These are phyloP conservation scores for Nematodospora anomalae DNA, from an alignment of 1,139 yeast species.

Conservation along the genomic window DNA sequence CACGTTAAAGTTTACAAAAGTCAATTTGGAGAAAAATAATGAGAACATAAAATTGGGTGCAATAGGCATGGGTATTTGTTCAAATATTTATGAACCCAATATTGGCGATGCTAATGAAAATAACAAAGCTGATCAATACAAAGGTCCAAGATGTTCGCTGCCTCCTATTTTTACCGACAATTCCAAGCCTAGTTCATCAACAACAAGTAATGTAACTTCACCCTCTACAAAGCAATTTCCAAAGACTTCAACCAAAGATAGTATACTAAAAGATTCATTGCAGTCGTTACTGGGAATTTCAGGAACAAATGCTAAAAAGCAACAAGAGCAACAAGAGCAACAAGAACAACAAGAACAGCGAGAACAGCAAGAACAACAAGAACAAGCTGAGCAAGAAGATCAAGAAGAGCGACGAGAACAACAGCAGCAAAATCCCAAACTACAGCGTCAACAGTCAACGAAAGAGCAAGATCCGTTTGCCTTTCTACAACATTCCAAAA, in stretches of 20 bases:
- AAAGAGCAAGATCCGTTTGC: neutral
- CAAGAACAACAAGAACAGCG: no score
- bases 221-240: neutral
- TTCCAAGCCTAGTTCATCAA: neutral
- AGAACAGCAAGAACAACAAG: no score
- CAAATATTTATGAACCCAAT: conserved; percentile 13
- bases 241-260: neutral
- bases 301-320: neutral
- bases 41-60: conserved; percentile 21
- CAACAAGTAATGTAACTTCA: neutral
- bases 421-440: no score
- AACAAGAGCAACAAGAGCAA: neutral
- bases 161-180: neutral
- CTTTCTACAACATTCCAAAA: neutral
- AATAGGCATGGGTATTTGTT: conserved; percentile 23
- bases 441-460: no score
- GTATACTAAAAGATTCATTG: neutral
- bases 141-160: neutral
- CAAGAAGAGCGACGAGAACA: no score
- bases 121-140: neutral
- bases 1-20: conserved; percentile 32
- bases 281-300: neutral
- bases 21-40: conserved; percentile 23
- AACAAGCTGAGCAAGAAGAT: no score
- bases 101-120: neutral